These are phyloP conservation scores for Avena sativa DNA, from an alignment of 176 grass and related monocot genomes.

Conservation along the genomic window DNA sequence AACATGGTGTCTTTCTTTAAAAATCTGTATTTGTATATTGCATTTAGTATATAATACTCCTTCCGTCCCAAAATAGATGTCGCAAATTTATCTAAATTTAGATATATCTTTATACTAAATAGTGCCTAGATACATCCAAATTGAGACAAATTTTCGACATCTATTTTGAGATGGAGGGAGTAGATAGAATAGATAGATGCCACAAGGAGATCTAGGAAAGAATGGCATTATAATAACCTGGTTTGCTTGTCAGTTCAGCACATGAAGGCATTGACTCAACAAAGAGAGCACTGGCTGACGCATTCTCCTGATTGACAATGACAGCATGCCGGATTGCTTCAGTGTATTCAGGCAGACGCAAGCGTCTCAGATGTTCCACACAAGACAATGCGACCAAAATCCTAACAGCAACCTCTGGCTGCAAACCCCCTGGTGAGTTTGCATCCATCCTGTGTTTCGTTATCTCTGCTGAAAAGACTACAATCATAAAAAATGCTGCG, in stretches of 20 bases:
- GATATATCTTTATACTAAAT: too few species aligned
- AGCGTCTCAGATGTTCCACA: conserved; percentile 81
- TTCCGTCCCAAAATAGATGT: too few species aligned
- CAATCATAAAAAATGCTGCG: conserved; percentile 91
- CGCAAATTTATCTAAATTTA: too few species aligned
- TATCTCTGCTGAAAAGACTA: conserved; percentile 74
- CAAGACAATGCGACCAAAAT: conserved; percentile 87
- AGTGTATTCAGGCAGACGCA: conserved; percentile 89
- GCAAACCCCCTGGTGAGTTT: conserved; percentile 51
- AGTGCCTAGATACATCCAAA: too few species aligned
- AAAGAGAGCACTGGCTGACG: conserved; percentile 53
- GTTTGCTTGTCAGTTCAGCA: conserved; percentile 71
- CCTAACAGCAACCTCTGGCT: conserved; percentile 63
- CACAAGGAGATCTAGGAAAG: conserved; percentile 11
- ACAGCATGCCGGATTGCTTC: conserved; percentile 72
- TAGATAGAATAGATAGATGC: too few species aligned
- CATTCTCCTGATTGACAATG: conserved; percentile 69
- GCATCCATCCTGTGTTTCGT: conserved; percentile 62
- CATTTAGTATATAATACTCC: too few species aligned
- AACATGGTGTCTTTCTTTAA: too few species aligned
- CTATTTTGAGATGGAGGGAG: too few species aligned
- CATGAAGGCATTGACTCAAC: conserved; percentile 79
- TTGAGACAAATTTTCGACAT: too few species aligned
- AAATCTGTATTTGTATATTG: too few species aligned
- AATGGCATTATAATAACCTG: conserved; percentile 52